These are phyloP conservation scores for Suhomyces vadensis DNA, from an alignment of 805 yeast genomes.

Conservation along the genomic window DNA sequence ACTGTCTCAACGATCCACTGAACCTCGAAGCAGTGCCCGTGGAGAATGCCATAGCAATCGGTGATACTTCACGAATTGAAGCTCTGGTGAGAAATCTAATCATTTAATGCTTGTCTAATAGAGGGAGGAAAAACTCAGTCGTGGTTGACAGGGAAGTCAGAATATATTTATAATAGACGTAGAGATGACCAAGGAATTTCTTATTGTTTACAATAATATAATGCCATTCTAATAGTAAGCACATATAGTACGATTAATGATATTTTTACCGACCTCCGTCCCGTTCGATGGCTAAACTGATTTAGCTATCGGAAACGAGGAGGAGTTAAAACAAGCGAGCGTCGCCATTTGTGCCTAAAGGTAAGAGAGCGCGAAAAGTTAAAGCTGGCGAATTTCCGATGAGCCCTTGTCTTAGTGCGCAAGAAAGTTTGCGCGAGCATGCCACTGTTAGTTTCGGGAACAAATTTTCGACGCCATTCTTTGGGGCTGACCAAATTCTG, in stretches of 20 bases:
- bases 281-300: neutral
- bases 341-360: neutral
- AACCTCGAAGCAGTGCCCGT: neutral
- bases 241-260: too few species aligned
- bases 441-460: neutral
- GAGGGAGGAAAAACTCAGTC: neutral
- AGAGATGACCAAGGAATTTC: neutral
- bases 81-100: constrained; percentile 2
- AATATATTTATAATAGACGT: too few species aligned
- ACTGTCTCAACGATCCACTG: constrained; percentile 7
- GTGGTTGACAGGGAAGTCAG: too few species aligned
- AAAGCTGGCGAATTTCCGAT: neutral
- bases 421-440: constrained; percentile 3
- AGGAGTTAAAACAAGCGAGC: constrained; percentile 3
- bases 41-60: neutral
- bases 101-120: too few species aligned
- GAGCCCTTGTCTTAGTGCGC: neutral
- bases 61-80: neutral
- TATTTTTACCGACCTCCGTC: neutral
- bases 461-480: neutral
- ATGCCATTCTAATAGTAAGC: neutral
- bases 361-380: neutral
- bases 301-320: neutral
- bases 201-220: neutral
- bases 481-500: neutral